These are phyloP conservation scores for Schizosaccharomyces octosporus DNA, from an alignment of 805 yeast species.

Conservation along the genomic window DNA sequence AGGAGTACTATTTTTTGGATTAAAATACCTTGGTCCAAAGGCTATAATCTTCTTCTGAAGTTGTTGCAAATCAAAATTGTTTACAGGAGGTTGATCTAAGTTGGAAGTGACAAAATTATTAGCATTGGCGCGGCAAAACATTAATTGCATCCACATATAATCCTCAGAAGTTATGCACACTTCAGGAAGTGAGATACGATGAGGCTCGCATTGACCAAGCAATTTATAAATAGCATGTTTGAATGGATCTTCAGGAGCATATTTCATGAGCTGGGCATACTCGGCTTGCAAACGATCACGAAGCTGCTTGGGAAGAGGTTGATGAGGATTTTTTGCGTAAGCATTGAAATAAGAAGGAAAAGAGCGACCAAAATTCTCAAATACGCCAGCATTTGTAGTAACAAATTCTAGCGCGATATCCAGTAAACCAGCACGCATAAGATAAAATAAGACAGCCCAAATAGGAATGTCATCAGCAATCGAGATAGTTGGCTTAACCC, in stretches of 20 bases:
- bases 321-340: constrained; percentile 27
- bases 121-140: constrained; percentile 33
- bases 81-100: neutral
- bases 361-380: constrained; percentile 63
- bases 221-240: constrained; percentile 75
- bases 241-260: constrained; percentile 53
- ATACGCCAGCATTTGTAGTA: constrained; percentile 35
- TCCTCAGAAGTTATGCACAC: constrained; percentile 68
- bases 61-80: neutral
- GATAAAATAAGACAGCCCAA: constrained; percentile 80
- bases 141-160: constrained; percentile 88
- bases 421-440: constrained; percentile 61
- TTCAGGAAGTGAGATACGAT: constrained; percentile 38
- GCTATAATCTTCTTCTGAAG: constrained; percentile 38
- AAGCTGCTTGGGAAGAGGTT: constrained; percentile 38
- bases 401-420: constrained; percentile 57
- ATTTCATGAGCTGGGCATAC: constrained; percentile 58
- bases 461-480: constrained; percentile 63
- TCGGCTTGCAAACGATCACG: constrained; percentile 51
- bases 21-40: constrained; percentile 50
- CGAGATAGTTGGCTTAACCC: constrained; percentile 31
- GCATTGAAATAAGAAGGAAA: constrained; percentile 60
- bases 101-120: neutral
- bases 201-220: constrained; percentile 70
- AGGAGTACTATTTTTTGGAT: constrained; percentile 32